Percentiles rank a stretch among this genome's conserved stretches.
Evolutionary conservation across 495 filamentous ascomycete genomes (phyloP).

Genomic region (Podospora tetraspora): DNA sequence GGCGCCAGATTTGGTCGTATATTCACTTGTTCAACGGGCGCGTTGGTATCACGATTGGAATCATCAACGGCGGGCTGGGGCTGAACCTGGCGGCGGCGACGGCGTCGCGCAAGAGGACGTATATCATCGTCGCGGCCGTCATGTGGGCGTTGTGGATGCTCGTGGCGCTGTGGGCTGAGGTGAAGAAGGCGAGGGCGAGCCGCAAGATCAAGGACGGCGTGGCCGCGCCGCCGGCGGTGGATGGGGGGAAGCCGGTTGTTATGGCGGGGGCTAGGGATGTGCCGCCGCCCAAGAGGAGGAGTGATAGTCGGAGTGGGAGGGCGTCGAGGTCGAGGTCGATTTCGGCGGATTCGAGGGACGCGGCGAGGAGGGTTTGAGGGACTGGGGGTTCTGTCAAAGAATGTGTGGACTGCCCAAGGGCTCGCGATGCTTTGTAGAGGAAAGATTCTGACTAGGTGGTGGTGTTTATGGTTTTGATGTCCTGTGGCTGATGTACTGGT

Average conservation of each 20-base stretch:
- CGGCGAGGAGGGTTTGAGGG: background rate
- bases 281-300: background rate
- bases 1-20: constrained; percentile 49
- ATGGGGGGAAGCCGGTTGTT: background rate
- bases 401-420: too few relatives aligned
- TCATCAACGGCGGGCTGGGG: constrained; percentile 66
- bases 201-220: background rate
- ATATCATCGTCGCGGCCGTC: constrained; percentile 32
- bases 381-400: background rate
- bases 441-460: too few relatives aligned
- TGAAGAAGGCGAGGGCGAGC: constrained; percentile 11
- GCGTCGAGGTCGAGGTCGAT: background rate
- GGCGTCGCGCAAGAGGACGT: constrained; percentile 23
- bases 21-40: constrained; percentile 63
- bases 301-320: constrained; percentile 1
- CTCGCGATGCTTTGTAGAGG: too few relatives aligned
- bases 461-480: too few relatives aligned
- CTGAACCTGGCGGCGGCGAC: constrained; percentile 41
- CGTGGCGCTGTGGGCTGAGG: constrained; percentile 20
- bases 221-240: background rate
- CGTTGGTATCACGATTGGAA: constrained; percentile 50
- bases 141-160: constrained; percentile 33
- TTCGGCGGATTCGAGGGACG: background rate
- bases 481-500: background rate
- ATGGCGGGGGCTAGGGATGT: constrained; percentile 4